Evolutionary conservation across 106 monocot species (phyloP).

Genomic region (Platanthera zijinensis): DNA sequence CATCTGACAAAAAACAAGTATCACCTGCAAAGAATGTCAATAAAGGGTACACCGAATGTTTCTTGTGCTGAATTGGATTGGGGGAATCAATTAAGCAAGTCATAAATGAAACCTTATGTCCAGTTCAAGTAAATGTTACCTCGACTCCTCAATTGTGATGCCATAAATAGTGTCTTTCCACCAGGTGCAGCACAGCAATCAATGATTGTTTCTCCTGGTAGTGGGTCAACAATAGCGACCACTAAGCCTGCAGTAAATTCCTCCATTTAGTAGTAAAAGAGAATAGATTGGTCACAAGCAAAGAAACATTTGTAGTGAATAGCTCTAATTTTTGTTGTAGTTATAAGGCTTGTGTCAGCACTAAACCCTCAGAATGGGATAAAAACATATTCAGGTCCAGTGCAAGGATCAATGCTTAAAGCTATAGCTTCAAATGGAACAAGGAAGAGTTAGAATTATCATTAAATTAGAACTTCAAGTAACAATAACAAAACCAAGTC

Average conservation of each 20-base stretch:
- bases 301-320: neutral
- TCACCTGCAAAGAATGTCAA: neutral
- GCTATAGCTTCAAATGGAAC: neutral
- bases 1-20: neutral
- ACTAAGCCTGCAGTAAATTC: conserved; percentile 64
- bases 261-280: neutral
- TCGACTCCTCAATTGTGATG: conserved; percentile 54
- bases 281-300: neutral
- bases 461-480: neutral
- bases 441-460: neutral
- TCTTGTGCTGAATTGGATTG: neutral
- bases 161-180: conserved; percentile 91
- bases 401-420: neutral
- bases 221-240: conserved; percentile 75
- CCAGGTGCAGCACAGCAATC: conserved; percentile 99
- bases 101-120: neutral
- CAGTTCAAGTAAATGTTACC: conserved; percentile 29
- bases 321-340: neutral
- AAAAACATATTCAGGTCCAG: neutral
- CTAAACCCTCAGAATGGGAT: neutral
- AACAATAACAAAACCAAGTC: too few species aligned
- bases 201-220: conserved; percentile 76
- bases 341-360: neutral
- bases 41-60: neutral
- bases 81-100: neutral